Evolutionary conservation across 164 flowering plant species (phyloP), one percentile per base, ranked within the genome.

Genomic region (Nymphaea thermarum): DNA sequence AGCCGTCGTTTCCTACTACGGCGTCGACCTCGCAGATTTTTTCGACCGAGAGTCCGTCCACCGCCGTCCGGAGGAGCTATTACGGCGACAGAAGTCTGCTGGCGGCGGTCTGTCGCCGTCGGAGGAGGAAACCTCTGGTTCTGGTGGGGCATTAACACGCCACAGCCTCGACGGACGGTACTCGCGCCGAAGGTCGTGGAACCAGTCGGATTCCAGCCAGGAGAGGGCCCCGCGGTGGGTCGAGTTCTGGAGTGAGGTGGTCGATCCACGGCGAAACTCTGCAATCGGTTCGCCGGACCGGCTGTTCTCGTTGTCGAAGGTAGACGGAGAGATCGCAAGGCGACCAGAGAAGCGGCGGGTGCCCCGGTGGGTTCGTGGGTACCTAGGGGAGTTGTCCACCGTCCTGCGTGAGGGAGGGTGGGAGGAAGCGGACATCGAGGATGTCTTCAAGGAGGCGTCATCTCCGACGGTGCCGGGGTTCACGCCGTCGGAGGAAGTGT

Each of bases 221-320:
- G 57, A 15, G 7, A 12, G n/a, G 64, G 42, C 18, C n/a, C 64
- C 64, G 7, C 73, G 99, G 62, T 95, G 99, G 99, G 89, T 95
- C 12, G 99, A 95, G 77, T 95, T 95, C 77, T 95, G 99, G 99
- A 85, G 86, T 71, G 99, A 95, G 68, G 96, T 92, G 3, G 90
- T 94, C 7, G 43, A 6, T 17, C 25, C 25, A 8, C 64, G 64
- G 42, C 25, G 41, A 17, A 62, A 17, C 42, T 41, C 64, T 10
- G 42, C 64, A 62, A 4, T 41, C 10, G 64, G 42, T 17, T 62
- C 64, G 42, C 64, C 64, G 42, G 64, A 62, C 7, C 7, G n/a
- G 7, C 42, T 11, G 12, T 62, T 62, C 12, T 62, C 64, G 42
- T 62, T 17, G n/a, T 62, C 18, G 16, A 17, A 6, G 42, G 42